Evolutionary conservation across 768 basidiomycete species (phyloP), one percentile per base, ranked within the genome.

Genomic region (Austroboletus festivus): DNA sequence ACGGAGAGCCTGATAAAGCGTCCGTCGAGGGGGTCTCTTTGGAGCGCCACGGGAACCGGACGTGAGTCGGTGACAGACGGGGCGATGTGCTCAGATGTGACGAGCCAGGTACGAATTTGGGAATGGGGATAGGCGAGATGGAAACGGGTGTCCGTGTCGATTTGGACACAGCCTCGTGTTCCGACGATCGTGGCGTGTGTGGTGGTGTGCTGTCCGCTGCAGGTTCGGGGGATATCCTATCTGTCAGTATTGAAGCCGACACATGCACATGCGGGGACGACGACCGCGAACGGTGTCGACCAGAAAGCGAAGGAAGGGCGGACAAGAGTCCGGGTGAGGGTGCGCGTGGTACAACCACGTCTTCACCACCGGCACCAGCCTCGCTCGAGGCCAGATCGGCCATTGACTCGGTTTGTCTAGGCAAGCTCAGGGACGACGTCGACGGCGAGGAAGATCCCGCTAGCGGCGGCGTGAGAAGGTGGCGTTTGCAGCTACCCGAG

Each of bases 371-470:
- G n/a, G n/a, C n/a, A 0, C 53, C 48, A 6, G 28, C 18, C 13
- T 57, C 59, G 1, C 16, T 10, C 5, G 41, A 28, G 24, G 42
- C 22, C 38, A 57, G 24, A 18, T 55, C 48, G 2, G 38, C n/a
- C 11, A 15, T 47, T n/a, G 50, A 61, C 23, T 48, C 63, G 9
- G 44, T 41, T 3, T 51, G 34, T 30, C 34, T 55, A 8, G 55
- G 62, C 1, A 66, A 40, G 35, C 60, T 62, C 3, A 68, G 54
- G 3, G 57, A 64, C 3, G 64, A 68, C 0, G 64, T 59, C 1
- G 66, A 67, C 0, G 55, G 44, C 39, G 38, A 48, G 1, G 46
- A n/a, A n/a, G n/a, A n/a, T n/a, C n/a, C n/a, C n/a, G n/a, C n/a
- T n/a, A n/a, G 34, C 5, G 65, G 64, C 1, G 66, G 64, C 1